These are phyloP conservation scores for Cutaneotrichosporon spelunceum DNA, from an alignment of 1,284 basidiomycete species.

Conservation along the genomic window DNA sequence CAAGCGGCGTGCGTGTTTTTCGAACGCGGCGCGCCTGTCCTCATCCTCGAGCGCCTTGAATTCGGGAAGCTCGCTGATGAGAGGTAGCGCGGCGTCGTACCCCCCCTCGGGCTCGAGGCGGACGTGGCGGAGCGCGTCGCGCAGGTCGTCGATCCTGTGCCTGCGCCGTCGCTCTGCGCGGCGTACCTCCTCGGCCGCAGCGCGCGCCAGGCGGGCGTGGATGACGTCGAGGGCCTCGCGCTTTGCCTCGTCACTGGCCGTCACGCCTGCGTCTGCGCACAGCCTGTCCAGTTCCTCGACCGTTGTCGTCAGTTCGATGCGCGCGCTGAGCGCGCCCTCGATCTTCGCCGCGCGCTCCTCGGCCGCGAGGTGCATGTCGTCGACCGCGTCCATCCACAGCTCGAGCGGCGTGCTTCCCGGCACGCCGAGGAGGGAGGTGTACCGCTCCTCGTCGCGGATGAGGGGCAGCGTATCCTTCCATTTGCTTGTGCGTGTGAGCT, in stretches of 20 bases:
- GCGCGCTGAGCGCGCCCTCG: constrained; percentile 31
- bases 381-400: constrained; percentile 91
- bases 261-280: constrained; percentile 53
- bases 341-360: constrained; percentile 69
- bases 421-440: constrained; percentile 78
- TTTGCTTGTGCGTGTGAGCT: constrained; percentile 75
- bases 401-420: constrained; percentile 92
- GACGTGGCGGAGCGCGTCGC: constrained; percentile 90
- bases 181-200: constrained; percentile 73
- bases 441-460: constrained; percentile 75
- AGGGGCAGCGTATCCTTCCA: constrained; percentile 84
- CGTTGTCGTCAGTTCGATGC: constrained; percentile 49
- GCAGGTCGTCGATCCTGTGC: constrained; percentile 88
- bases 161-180: constrained; percentile 76
- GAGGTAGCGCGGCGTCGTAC: constrained; percentile 74
- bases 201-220: constrained; percentile 65
- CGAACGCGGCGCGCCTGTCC: constrained; percentile 69
- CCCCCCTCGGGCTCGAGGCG: constrained; percentile 66
- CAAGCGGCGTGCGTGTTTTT: constrained; percentile 79
- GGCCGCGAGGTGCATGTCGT: constrained; percentile 77
- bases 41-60: constrained; percentile 74
- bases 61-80: constrained; percentile 75
- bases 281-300: constrained; percentile 57
- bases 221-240: constrained; percentile 63
- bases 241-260: constrained; percentile 57